Conservation (phyloP, 345 rosid genomes). For the Turnera subulata region DNA sequence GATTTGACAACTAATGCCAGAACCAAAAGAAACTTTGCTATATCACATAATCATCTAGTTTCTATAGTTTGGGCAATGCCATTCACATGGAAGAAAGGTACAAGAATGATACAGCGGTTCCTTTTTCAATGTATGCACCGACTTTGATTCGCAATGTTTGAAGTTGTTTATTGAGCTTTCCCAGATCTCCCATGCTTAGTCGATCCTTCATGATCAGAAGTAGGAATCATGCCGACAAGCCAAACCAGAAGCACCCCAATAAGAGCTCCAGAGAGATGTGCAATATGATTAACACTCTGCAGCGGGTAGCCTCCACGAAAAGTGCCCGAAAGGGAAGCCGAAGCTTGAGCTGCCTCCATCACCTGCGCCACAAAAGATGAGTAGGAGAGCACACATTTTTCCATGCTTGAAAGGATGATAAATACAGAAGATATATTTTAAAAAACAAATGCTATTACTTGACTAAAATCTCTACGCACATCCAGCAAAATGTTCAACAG, state of each 20-base stretch:
- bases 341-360: constrained; percentile 95
- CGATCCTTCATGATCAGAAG: constrained; percentile 30
- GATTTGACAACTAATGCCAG: no score
- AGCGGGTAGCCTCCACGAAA: constrained; percentile 47
- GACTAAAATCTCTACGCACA: no score
- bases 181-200: constrained; percentile 25
- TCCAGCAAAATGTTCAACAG: no score
- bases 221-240: constrained; percentile 73
- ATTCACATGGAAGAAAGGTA: neutral
- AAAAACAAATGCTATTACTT: no score
- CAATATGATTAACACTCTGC: constrained; percentile 84
- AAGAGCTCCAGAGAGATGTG: constrained; percentile 91
- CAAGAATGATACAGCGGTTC: neutral
- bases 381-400: neutral
- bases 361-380: constrained; percentile 39
- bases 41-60: neutral
- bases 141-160: neutral
- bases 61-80: neutral
- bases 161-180: constrained; percentile 5
- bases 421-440: no score
- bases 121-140: neutral
- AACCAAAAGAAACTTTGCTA: neutral
- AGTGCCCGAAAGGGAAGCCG: constrained; percentile 60
- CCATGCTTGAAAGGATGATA: neutral
- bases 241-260: constrained; percentile 77